phyloP scores from a whole-genome alignment of 2,329 filamentous ascomycete species.

The Pseudogymnoascus sp. region DNA sequence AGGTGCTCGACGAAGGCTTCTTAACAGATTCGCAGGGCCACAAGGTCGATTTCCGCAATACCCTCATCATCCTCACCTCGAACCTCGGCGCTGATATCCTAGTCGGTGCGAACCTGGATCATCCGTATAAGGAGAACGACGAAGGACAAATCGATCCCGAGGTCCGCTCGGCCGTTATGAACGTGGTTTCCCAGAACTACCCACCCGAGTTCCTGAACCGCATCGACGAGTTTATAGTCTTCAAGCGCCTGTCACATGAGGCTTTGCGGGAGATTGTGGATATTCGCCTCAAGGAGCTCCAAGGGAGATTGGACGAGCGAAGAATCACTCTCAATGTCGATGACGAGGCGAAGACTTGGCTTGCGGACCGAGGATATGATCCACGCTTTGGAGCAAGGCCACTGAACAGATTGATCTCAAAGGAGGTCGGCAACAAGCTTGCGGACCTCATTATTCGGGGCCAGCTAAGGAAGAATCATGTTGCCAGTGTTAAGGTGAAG shows the following conservation, averaged over 20 bases:
- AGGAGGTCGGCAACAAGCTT: conserved; percentile 78
- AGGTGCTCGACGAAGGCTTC: conserved; percentile 93
- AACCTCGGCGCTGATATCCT: conserved; percentile 92
- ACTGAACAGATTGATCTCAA: conserved; percentile 82
- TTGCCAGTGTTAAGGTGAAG: conserved; percentile 48
- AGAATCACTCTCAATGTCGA: conserved; percentile 69
- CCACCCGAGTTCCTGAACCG: conserved; percentile 94
- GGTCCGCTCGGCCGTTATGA: conserved; percentile 75
- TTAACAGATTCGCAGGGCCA: conserved; percentile 92
- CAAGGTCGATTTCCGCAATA: conserved; percentile 94
- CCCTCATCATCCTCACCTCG: conserved; percentile 90
- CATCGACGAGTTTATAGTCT: conserved; percentile 94
- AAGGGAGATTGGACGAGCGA: conserved; percentile 72
- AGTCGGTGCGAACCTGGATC: conserved; percentile 60
- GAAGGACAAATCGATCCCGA: conserved; percentile 64
- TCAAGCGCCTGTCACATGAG: conserved; percentile 70
- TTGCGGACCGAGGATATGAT: conserved; percentile 84
- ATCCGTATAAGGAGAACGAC: conserved; percentile 53
- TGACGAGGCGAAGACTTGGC: conserved; percentile 69
- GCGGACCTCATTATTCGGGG: conserved; percentile 91
- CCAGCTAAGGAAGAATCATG: conserved; percentile 66
- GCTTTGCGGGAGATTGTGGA: conserved; percentile 90
- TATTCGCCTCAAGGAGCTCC: conserved; percentile 79
- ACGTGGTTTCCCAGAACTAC: conserved; percentile 67
- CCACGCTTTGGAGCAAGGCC: conserved; percentile 86